Conservation (phyloP, 2,329 filamentous ascomycete species). For the Fusarium papillatum region DNA sequence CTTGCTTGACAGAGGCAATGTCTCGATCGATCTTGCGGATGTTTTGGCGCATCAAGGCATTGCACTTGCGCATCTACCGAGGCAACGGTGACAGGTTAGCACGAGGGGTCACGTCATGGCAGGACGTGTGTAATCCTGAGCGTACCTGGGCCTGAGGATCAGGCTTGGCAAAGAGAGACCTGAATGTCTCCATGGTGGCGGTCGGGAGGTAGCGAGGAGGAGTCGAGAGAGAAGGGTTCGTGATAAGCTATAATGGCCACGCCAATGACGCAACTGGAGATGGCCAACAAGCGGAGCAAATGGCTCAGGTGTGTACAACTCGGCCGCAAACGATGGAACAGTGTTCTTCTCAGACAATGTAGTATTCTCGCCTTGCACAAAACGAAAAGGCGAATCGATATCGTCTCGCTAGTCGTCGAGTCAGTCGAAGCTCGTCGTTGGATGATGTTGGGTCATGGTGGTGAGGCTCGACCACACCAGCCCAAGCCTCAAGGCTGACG, state of each 20-base stretch:
- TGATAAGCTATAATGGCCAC: conserved; percentile 15
- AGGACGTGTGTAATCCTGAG: background rate
- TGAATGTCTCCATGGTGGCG: conserved; percentile 85
- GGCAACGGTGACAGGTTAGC: conserved; percentile 15
- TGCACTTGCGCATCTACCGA: conserved; percentile 91
- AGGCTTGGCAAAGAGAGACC: conserved; percentile 89
- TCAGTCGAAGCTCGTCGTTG: conserved; percentile 32
- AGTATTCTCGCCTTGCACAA: background rate
- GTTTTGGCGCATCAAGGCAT: conserved; percentile 88
- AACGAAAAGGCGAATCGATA: conserved; percentile 9
- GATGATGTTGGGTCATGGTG: conserved; percentile 41
- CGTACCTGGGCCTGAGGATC: conserved; percentile 93
- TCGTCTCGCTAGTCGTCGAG: conserved; percentile 13
- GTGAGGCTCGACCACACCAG: conserved; percentile 39
- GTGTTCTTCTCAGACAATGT: background rate
- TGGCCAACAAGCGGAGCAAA: conserved; percentile 24
- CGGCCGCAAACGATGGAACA: background rate
- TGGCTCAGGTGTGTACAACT: background rate
- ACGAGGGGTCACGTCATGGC: background rate
- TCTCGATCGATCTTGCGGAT: conserved; percentile 96
- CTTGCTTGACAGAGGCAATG: conserved; percentile 81
- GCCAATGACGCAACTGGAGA: conserved; percentile 44
- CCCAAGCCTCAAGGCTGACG: conserved; percentile 39
- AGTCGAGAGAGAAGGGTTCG: background rate
- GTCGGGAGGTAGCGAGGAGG: conserved; percentile 14